Percentiles rank a stretch among this genome's conserved stretches.
These are phyloP conservation scores for Pelargonium nanum DNA, from an alignment of 345 rosid species.

Conservation along the genomic window DNA sequence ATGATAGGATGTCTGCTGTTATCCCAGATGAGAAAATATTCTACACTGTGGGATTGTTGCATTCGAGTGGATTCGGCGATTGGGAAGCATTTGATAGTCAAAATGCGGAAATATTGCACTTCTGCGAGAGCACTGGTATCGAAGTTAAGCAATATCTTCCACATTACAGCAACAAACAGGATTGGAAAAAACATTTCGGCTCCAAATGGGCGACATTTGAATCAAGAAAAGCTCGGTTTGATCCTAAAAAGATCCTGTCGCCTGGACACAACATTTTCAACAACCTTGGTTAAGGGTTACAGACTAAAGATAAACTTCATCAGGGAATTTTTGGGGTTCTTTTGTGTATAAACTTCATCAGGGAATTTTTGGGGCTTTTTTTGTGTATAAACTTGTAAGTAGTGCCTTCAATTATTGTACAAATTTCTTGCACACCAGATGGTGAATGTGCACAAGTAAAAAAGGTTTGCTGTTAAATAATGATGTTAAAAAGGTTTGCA, in stretches of 20 bases:
- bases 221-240: slow-evolving; percentile 50
- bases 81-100: slow-evolving; percentile 49
- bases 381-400: not conserved
- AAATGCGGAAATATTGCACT: slow-evolving; percentile 41
- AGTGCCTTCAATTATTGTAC: too few relatives aligned
- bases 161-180: slow-evolving; percentile 28
- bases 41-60: slow-evolving; percentile 72
- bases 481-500: too few relatives aligned
- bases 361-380: not conserved
- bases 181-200: slow-evolving; percentile 79
- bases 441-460: too few relatives aligned
- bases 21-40: slow-evolving; percentile 67
- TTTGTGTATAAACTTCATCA: not conserved
- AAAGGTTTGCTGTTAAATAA: too few relatives aligned
- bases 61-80: slow-evolving; percentile 48
- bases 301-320: not conserved
- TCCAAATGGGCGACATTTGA: slow-evolving; percentile 53
- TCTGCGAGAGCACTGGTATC: slow-evolving; percentile 46
- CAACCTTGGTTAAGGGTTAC: not conserved
- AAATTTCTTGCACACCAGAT: too few relatives aligned
- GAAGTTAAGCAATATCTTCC: slow-evolving; percentile 63
- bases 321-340: not conserved
- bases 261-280: slow-evolving; percentile 77
- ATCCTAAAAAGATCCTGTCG: slow-evolving; percentile 64
- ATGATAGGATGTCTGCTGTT: slow-evolving; percentile 53